Conservation (phyloP, 2,329 filamentous ascomycete genomes). For the Emericellopsis atlantica region DNA sequence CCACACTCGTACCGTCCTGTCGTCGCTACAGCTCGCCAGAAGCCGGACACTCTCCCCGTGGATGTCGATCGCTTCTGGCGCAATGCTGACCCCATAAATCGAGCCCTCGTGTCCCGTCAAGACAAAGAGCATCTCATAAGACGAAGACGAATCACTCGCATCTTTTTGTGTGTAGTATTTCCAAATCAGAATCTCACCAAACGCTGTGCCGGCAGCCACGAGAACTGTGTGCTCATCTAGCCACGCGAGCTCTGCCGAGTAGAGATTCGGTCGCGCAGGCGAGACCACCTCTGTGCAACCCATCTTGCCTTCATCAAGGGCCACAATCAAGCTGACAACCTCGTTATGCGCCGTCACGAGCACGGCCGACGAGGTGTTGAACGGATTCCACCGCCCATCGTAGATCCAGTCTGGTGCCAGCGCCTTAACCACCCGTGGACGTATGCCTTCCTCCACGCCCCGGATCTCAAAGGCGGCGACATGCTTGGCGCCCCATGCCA, state of each 20-base stretch:
- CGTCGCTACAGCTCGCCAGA: constrained; percentile 90
- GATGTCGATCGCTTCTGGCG: constrained; percentile 28
- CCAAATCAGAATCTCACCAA: constrained; percentile 91
- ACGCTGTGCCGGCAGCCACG: constrained; percentile 81
- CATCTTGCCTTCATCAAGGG: constrained; percentile 15
- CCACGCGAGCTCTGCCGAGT: constrained; percentile 66
- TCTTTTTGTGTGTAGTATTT: constrained; percentile 35
- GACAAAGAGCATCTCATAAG: constrained; percentile 34
- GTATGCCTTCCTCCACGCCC: constrained; percentile 4
- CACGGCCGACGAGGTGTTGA: constrained; percentile 30
- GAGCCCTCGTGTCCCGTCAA: constrained; percentile 75
- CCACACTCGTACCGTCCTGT: constrained; percentile 83
- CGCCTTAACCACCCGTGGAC: constrained; percentile 20
- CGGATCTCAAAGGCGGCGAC: constrained; percentile 28
- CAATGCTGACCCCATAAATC: constrained; percentile 81
- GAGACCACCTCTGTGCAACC: constrained; percentile 39
- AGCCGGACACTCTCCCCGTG: constrained; percentile 33
- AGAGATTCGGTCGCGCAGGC: constrained; percentile 73
- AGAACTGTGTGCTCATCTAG: constrained; percentile 46
- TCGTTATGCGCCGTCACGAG: constrained; percentile 84
- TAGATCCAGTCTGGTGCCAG: constrained; percentile 66
- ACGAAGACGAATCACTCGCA: neutral
- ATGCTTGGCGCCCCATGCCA: constrained; percentile 60
- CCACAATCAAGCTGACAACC: constrained; percentile 38
- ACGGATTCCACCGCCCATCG: constrained; percentile 44